phyloP scores from a whole-genome alignment of 192 early-diverging fungal species.

The Linnemannia zychae region DNA sequence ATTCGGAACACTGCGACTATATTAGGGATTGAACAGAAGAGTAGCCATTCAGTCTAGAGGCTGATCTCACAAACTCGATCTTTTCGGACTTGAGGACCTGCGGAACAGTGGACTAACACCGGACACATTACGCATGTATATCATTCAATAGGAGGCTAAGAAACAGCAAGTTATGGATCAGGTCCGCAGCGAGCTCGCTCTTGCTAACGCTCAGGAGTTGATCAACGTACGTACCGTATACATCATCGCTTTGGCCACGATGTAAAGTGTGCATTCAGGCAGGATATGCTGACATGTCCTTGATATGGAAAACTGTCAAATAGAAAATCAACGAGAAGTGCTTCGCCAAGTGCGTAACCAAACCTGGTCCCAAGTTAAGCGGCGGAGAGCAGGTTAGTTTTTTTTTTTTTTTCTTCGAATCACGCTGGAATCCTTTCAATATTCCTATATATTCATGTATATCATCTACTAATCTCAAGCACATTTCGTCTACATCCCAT shows the following conservation, averaged over 20 bases:
- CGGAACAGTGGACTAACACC: no score
- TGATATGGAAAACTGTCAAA: neutral
- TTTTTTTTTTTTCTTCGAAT: no score
- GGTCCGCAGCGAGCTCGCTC: slow-evolving; percentile 80
- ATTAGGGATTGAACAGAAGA: neutral
- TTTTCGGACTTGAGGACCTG: neutral
- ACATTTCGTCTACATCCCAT: neutral
- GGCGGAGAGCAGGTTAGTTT: slow-evolving; percentile 74
- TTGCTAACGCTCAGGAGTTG: slow-evolving; percentile 88
- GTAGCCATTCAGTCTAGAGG: neutral
- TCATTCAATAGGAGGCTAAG: slow-evolving; percentile 55
- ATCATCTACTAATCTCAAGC: neutral
- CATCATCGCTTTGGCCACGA: neutral
- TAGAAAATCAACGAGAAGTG: slow-evolving; percentile 93
- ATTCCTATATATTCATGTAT: neutral
- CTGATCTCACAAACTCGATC: neutral
- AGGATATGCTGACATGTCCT: neutral
- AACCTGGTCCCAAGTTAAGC: slow-evolving; percentile 78
- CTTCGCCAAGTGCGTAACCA: slow-evolving; percentile 84
- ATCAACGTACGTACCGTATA: slow-evolving; percentile 68
- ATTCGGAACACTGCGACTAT: neutral
- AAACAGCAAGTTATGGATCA: slow-evolving; percentile 84
- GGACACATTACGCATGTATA: neutral
- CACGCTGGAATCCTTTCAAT: neutral
- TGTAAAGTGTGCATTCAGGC: no score